phyloP scores from a whole-genome alignment of 2,329 filamentous ascomycete genomes.

The Aspergillus puulaauensis region DNA sequence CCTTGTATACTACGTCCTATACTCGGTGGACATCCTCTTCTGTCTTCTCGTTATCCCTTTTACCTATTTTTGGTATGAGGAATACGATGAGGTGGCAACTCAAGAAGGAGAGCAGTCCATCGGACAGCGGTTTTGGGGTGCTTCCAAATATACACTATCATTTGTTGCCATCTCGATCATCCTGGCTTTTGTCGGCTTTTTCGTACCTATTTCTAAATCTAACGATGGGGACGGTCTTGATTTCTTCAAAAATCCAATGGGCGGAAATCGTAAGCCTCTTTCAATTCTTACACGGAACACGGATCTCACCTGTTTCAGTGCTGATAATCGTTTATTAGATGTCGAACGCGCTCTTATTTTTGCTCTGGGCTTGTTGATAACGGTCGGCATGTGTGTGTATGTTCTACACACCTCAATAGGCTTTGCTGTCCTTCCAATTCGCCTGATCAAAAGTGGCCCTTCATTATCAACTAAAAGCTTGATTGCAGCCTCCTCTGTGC shows the following conservation, averaged over 20 bases:
- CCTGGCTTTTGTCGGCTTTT: conserved; percentile 90
- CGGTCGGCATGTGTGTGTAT: conserved; percentile 82
- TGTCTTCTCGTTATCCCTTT: conserved; percentile 91
- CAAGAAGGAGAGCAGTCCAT: conserved; percentile 75
- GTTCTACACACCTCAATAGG: conserved; percentile 85
- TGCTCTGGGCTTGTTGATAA: conserved; percentile 81
- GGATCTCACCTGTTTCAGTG: background rate
- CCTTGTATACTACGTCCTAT: conserved; percentile 88
- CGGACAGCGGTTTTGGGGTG: conserved; percentile 72
- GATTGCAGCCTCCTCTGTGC: conserved; percentile 72
- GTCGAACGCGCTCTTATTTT: conserved; percentile 93
- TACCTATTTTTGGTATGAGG: conserved; percentile 97
- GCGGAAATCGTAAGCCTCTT: conserved; percentile 67
- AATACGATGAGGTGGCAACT: conserved; percentile 87
- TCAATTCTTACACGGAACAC: background rate
- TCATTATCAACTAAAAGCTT: conserved; percentile 79
- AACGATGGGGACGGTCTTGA: conserved; percentile 72
- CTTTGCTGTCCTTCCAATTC: conserved; percentile 82
- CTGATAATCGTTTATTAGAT: conserved; percentile 46
- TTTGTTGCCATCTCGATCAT: conserved; percentile 74
- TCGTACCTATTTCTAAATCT: conserved; percentile 76
- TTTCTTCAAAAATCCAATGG: conserved; percentile 82
- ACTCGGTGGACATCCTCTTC: conserved; percentile 85
- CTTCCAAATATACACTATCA: conserved; percentile 84
- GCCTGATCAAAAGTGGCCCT: conserved; percentile 88